These are phyloP conservation scores for Dysphania ambrosioides DNA, from an alignment of 148 eudicot genomes.

Conservation along the genomic window DNA sequence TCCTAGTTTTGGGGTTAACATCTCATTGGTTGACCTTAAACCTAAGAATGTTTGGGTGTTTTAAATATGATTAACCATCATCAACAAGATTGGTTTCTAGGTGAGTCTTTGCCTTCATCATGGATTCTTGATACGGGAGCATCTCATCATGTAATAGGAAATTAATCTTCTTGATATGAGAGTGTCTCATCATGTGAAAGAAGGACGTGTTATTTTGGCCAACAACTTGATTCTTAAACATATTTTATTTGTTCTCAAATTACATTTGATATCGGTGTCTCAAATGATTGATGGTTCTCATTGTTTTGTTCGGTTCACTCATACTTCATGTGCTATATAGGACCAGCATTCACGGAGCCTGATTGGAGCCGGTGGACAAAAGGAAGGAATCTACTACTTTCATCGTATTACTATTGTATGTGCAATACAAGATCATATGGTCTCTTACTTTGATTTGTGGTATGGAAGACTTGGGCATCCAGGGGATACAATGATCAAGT, in stretches of 20 bases:
- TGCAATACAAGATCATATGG: neutral
- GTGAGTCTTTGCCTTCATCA: neutral
- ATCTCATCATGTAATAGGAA: neutral
- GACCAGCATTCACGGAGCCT: neutral
- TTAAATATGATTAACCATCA: neutral
- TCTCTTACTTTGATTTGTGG: too few species aligned
- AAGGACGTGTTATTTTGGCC: too few species aligned
- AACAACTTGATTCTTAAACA: too few species aligned
- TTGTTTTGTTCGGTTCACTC: too few species aligned
- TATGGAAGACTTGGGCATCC: too few species aligned
- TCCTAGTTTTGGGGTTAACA: too few species aligned
- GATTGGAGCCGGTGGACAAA: neutral
- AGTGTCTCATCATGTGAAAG: too few species aligned
- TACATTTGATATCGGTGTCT: too few species aligned
- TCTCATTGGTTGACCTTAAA: neutral
- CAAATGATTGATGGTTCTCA: too few species aligned
- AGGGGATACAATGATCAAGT: too few species aligned
- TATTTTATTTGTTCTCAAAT: too few species aligned
- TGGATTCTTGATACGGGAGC: slow-evolving; percentile 7
- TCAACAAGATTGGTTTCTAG: neutral
- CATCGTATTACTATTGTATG: neutral
- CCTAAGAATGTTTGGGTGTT: neutral
- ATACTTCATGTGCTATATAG: neutral
- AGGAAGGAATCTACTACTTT: neutral
- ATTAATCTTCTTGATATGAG: too few species aligned